These are phyloP conservation scores for Lithohypha guttulata DNA, from an alignment of 2,329 filamentous ascomycete genomes.

Conservation along the genomic window DNA sequence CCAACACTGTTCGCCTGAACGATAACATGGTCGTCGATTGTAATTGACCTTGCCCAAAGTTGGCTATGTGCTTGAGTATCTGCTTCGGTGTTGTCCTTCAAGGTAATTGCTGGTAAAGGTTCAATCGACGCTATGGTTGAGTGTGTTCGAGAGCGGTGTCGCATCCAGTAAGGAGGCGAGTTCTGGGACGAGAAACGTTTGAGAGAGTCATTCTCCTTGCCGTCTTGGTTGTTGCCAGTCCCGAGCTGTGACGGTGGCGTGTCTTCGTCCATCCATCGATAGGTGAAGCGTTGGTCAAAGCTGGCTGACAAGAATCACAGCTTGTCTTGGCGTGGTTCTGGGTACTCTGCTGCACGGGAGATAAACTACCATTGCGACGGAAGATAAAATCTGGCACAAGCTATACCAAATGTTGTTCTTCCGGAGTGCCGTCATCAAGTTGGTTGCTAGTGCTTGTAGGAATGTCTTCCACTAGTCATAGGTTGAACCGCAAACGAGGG, in stretches of 20 bases:
- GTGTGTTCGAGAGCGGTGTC: slow-evolving; percentile 32
- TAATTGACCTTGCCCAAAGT: slow-evolving; percentile 52
- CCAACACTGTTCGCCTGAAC: slow-evolving; percentile 41
- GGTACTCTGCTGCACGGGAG: too few relatives aligned
- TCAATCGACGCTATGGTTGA: slow-evolving; percentile 30
- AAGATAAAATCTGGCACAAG: too few relatives aligned
- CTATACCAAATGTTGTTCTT: too few relatives aligned
- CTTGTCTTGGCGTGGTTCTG: too few relatives aligned
- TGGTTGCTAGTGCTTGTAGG: too few relatives aligned
- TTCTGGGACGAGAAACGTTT: slow-evolving; percentile 2
- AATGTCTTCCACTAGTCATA: too few relatives aligned
- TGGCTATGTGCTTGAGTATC: slow-evolving; percentile 45
- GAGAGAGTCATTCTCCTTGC: background rate
- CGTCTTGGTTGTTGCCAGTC: background rate
- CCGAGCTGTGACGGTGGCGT: background rate
- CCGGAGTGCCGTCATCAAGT: too few relatives aligned
- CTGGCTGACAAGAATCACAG: too few relatives aligned
- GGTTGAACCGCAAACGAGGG: too few relatives aligned
- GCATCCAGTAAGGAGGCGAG: slow-evolving; percentile 36
- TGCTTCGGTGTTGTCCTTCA: slow-evolving; percentile 54
- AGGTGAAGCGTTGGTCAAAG: too few relatives aligned
- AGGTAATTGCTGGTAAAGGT: slow-evolving; percentile 42
- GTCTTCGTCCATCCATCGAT: slow-evolving; percentile 7
- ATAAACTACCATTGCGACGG: too few relatives aligned
- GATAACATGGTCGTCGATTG: slow-evolving; percentile 52